phyloP scores from a whole-genome alignment of 208 protist genomes.

The Leptomonas seymouri region DNA sequence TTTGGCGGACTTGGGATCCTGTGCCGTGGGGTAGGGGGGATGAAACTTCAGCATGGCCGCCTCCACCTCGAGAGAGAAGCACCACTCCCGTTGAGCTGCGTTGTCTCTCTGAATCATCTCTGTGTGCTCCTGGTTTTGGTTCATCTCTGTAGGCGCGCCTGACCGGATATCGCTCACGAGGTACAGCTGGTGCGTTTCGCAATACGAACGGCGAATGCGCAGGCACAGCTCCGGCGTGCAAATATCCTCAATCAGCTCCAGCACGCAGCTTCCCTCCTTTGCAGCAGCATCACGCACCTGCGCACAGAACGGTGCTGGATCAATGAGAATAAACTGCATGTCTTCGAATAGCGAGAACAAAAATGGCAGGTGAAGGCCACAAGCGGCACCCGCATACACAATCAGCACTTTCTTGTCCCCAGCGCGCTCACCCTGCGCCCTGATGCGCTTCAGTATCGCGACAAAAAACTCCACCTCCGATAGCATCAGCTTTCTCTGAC shows the following conservation, averaged over 20 bases:
- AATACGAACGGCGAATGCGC: conserved; percentile 57
- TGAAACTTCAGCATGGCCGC: conserved; percentile 95
- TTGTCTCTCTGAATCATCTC: conserved; percentile 86
- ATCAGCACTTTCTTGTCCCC: conserved; percentile 49
- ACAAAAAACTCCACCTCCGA: conserved; percentile 95
- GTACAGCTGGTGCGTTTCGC: conserved; percentile 63
- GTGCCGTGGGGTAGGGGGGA: conserved; percentile 87
- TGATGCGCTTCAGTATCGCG: conserved; percentile 11
- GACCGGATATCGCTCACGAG: conserved; percentile 94
- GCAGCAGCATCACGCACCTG: conserved; percentile 47
- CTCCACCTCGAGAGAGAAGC: conserved; percentile 75
- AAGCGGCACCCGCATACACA: conserved; percentile 95
- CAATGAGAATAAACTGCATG: conserved; percentile 91
- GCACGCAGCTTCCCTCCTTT: conserved; percentile 36
- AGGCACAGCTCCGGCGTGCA: conserved; percentile 93
- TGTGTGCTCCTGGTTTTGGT: conserved; percentile 81
- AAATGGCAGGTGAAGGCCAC: conserved; percentile 91
- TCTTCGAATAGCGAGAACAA: conserved; percentile 78
- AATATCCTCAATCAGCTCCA: conserved; percentile 81
- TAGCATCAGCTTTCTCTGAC: conserved; percentile 95
- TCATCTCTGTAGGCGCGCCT: conserved; percentile 60
- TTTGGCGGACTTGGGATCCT: conserved; percentile 28
- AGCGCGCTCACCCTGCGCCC: background rate
- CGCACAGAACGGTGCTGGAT: conserved; percentile 90
- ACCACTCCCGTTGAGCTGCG: conserved; percentile 86